Evolutionary conservation across 768 basidiomycete genomes (phyloP).

Genomic region (Russula ochroleuca): DNA sequence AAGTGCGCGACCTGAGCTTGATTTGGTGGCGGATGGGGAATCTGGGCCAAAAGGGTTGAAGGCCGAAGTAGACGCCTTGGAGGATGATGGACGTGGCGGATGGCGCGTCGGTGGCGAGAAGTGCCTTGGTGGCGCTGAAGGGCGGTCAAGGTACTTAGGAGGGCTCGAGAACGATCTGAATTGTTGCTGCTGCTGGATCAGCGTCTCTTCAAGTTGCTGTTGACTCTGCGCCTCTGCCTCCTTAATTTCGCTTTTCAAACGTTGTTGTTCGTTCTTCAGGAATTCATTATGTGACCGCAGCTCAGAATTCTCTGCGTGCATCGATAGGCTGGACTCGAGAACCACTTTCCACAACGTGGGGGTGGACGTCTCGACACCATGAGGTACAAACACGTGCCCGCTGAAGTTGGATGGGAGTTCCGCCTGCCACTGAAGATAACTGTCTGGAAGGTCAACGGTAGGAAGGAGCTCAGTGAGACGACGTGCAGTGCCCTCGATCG

Average conservation of each 20-base stretch:
- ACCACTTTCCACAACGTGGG: conserved; percentile 36
- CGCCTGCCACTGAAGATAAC: conserved; percentile 48
- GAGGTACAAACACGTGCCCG: conserved; percentile 50
- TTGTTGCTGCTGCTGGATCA: not conserved
- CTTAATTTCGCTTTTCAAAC: conserved; percentile 21
- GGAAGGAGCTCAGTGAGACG: conserved; percentile 48
- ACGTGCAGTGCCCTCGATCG: conserved; percentile 40
- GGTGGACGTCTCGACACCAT: conserved; percentile 27
- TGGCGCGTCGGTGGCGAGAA: not conserved
- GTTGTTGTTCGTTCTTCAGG: conserved; percentile 30
- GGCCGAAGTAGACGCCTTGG: not conserved
- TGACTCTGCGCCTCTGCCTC: conserved; percentile 10
- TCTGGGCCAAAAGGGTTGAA: not conserved
- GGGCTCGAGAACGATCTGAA: no score
- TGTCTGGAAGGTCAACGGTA: conserved; percentile 45
- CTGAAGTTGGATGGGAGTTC: conserved; percentile 58
- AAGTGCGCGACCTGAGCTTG: not conserved
- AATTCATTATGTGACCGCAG: conserved; percentile 19
- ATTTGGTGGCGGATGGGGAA: not conserved
- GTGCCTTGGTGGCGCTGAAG: not conserved
- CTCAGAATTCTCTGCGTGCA: conserved; percentile 38
- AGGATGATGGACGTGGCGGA: not conserved
- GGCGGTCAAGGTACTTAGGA: not conserved
- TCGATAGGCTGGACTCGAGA: conserved; percentile 46
- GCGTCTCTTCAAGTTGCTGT: conserved; percentile 7